Conservation (phyloP, 1,139 yeast genomes). For the Candida sanyaensis region DNA sequence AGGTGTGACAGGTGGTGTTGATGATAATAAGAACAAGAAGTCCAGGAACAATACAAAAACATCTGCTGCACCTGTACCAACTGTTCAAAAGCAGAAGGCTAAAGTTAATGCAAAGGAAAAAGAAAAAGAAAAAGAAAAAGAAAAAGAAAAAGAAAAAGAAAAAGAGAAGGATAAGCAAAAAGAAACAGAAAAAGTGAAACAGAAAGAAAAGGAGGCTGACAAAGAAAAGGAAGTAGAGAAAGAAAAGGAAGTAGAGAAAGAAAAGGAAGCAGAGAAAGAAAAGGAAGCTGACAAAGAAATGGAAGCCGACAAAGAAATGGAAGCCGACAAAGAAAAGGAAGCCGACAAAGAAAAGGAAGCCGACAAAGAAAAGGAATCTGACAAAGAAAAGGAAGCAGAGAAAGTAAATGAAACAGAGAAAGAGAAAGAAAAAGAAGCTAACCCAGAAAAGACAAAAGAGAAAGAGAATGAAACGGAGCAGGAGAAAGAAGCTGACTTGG, state of each 20-base stretch:
- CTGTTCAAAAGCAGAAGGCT: slow-evolving; percentile 14
- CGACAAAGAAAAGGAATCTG: no score
- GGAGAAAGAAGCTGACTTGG: neutral
- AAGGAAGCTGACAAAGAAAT: no score
- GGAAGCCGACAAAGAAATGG: no score
- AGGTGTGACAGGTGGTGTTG: slow-evolving; percentile 86
- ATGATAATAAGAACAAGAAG: slow-evolving; percentile 31
- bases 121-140: no score
- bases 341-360: no score
- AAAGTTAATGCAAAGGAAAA: neutral
- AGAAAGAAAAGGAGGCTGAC: no score
- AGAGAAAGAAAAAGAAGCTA: neutral
- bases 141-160: neutral
- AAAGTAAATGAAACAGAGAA: neutral
- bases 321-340: no score
- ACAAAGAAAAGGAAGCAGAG: neutral
- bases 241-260: no score
- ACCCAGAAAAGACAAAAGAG: no score
- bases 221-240: no score
- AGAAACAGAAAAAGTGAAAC: neutral
- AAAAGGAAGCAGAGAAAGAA: no score
- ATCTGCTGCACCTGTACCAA: slow-evolving; percentile 45
- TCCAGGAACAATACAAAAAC: slow-evolving; percentile 32
- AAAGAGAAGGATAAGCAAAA: slow-evolving; percentile 4
- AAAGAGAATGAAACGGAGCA: neutral